Base-by-base conservation (phyloP, 2,329 filamentous ascomycete genomes). In the Aspergillus felis region DNA sequence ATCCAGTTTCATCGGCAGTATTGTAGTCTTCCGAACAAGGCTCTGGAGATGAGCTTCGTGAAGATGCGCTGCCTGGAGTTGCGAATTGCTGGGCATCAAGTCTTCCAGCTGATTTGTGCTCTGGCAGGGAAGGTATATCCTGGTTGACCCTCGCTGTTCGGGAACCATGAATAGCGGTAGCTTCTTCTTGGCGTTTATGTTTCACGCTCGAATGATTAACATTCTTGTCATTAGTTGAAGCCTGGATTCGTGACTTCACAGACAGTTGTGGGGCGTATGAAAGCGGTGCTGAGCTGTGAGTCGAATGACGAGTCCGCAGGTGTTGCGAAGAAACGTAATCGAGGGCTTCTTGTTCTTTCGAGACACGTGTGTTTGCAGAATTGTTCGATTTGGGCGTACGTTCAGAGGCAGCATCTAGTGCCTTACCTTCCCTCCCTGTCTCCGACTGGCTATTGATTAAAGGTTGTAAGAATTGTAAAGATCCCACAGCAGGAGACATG, bases 1-100 rank as follows among this genome's bases (percentile, higher is more conserved):
- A 59, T 14, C 48, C 49, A 44, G 48, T 62, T 61, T 73, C 71
- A 27, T 71, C 68, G 29, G 71, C 70, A 6, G 71, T 73, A 14
- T 72, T 64, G 32, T 73, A 73, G 41, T 68, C 68, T 6, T 70
- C 70, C 29, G 65, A 64, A 5, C 53, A 58, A n/a, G 64, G 56
- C 3, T 64, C 63, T 8, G 61, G 55, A 17, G 66, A 68, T 5
- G 55, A 57, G 24, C 25, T 53, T 17, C 55, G 51, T 17, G 61
- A 64, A 9, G 66, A 60, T 25, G 61, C 50, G 28, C 59, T 55
- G 17, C 57, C 63, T 24, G 56, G 51, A 28, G 29, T 49, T 25
- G 53, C 17, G 32, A 28, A 32, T 17, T 25, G n/a, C 41, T 54
- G 22, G 17, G 47, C 6, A 51, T 50, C 2, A 51, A 41, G 14